phyloP scores from a whole-genome alignment of 108 stramenopile species.

The Nitzschia sp. region DNA sequence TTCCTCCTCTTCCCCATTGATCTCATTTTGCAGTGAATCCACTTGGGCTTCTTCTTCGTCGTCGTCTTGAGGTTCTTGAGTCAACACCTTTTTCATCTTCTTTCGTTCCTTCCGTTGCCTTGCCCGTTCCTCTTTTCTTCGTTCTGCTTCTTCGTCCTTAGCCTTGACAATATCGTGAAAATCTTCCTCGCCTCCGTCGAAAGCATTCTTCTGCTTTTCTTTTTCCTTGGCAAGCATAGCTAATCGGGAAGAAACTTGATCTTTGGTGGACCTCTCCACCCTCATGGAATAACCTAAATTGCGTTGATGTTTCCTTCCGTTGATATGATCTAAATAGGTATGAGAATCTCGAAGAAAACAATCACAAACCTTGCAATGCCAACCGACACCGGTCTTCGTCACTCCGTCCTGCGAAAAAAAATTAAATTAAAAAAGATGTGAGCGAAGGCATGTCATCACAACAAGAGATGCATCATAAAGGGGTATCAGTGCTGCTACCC shows the following conservation, averaged over 20 bases:
- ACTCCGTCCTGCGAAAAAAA: constrained; percentile 48
- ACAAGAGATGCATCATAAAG: too few species aligned
- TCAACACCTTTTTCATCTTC: constrained; percentile 41
- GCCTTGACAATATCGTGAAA: constrained; percentile 62
- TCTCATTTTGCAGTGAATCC: constrained; percentile 1
- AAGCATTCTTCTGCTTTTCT: constrained; percentile 21
- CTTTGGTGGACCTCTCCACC: constrained; percentile 87
- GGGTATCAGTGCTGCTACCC: too few species aligned
- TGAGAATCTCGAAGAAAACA: constrained; percentile 92
- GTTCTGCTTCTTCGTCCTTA: constrained; percentile 69
- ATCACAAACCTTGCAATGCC: constrained; percentile 96
- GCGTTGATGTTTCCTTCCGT: constrained; percentile 92
- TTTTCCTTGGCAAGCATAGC: constrained; percentile 46
- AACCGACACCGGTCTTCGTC: constrained; percentile 84
- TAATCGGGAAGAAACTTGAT: constrained; percentile 59
- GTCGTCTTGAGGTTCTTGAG: constrained; percentile 21
- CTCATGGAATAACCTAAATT: constrained; percentile 94
- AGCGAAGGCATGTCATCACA: neutral
- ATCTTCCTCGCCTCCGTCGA: constrained; percentile 31
- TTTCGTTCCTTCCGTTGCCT: constrained; percentile 68
- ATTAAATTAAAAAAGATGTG: neutral
- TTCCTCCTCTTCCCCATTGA: constrained; percentile 44
- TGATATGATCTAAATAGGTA: constrained; percentile 95
- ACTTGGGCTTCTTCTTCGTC: constrained; percentile 31
- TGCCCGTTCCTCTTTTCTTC: constrained; percentile 66